These are phyloP conservation scores for Xylaria acuta DNA, from an alignment of 495 filamentous ascomycete genomes.

Conservation along the genomic window DNA sequence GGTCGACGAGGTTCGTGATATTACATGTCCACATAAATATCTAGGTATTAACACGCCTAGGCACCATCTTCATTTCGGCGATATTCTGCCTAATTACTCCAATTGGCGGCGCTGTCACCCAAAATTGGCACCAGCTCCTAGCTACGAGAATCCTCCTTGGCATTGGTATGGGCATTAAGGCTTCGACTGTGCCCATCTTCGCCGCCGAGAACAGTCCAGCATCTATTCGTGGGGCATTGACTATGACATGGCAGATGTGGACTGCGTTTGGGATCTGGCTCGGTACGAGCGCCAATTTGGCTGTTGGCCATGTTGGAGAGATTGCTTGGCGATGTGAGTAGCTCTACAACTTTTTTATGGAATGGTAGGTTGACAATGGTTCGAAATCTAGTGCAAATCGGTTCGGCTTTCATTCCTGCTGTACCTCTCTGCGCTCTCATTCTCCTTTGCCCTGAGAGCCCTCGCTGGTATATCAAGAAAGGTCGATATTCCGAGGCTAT, in stretches of 20 bases:
- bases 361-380: neutral
- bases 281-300: conserved; percentile 66
- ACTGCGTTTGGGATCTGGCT: conserved; percentile 66
- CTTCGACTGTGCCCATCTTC: conserved; percentile 67
- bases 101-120: conserved; percentile 61
- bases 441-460: conserved; percentile 72
- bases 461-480: conserved; percentile 72
- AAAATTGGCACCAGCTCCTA: conserved; percentile 66
- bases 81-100: conserved; percentile 65
- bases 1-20: conserved; percentile 60
- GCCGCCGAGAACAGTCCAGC: conserved; percentile 68
- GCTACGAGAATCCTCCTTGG: conserved; percentile 64
- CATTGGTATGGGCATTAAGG: conserved; percentile 71
- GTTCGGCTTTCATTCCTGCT: conserved; percentile 74
- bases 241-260: conserved; percentile 70
- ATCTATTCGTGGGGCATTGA: conserved; percentile 65
- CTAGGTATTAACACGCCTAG: conserved; percentile 28
- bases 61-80: conserved; percentile 64
- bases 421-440: conserved; percentile 67
- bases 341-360: neutral
- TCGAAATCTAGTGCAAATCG: conserved; percentile 57
- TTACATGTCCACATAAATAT: neutral
- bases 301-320: conserved; percentile 58
- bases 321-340: conserved; percentile 62
- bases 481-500: conserved; percentile 61